Evolutionary conservation across 495 filamentous ascomycete species (phyloP).

Genomic region (Aspergillus steynii): DNA sequence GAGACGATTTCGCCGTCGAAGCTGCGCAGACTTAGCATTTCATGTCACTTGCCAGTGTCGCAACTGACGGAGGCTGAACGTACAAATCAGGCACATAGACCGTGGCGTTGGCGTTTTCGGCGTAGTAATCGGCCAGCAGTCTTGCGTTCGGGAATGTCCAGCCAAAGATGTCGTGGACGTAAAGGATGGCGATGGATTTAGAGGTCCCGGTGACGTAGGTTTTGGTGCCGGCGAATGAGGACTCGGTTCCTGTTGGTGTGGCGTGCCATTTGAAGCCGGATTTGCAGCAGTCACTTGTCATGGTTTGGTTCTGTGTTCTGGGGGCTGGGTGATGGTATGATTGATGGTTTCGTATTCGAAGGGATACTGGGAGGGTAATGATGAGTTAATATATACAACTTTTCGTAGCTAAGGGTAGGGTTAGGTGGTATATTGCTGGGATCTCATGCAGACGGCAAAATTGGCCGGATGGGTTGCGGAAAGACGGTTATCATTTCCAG

Average conservation of each 20-base stretch:
- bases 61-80: no score
- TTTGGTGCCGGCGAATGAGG: conserved; percentile 34
- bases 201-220: conserved; percentile 44
- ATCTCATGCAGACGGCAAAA: no score
- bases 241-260: conserved; percentile 38
- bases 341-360: no score
- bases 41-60: no score
- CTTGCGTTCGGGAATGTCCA: conserved; percentile 50
- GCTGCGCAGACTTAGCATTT: conserved; percentile 4
- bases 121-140: conserved; percentile 52
- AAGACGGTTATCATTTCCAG: no score
- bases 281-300: conserved; percentile 20
- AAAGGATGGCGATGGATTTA: conserved; percentile 37
- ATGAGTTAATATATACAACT: no score
- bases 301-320: not conserved
- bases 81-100: conserved; percentile 53
- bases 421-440: no score
- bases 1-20: conserved; percentile 38
- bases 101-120: conserved; percentile 47
- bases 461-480: no score
- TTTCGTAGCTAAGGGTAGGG: no score
- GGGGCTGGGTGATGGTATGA: no score
- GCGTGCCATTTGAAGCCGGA: conserved; percentile 50
- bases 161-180: conserved; percentile 52
- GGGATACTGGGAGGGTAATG: no score